These are phyloP conservation scores for Jackrogersella minutella DNA, from an alignment of 495 filamentous ascomycete genomes.

Conservation along the genomic window DNA sequence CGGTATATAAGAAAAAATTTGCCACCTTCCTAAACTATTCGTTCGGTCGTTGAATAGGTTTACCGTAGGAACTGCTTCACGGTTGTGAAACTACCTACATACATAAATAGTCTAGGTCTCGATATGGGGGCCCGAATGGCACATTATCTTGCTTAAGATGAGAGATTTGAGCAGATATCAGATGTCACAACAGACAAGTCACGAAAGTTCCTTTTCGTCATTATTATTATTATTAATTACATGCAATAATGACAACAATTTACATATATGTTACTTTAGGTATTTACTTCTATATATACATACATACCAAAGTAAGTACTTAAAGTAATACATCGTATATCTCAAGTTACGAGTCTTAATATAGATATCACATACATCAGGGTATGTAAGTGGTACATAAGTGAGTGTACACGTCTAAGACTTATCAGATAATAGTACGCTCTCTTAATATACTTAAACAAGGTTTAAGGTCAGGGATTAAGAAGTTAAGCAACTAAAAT, in stretches of 20 bases:
- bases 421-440: conserved; percentile 8
- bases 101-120: conserved; percentile 10
- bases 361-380: conserved; percentile 2
- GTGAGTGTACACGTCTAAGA: conserved; percentile 4
- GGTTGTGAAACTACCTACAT: conserved; percentile 13
- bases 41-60: conserved; percentile 36
- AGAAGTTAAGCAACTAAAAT: conserved; percentile 19
- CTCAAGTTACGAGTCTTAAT: background rate
- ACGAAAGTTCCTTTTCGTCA: conserved; percentile 9
- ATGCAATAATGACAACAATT: background rate
- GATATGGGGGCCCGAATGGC: conserved; percentile 29
- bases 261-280: background rate
- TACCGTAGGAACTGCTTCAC: conserved; percentile 28
- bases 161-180: conserved; percentile 35
- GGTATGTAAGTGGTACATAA: background rate
- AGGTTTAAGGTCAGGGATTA: conserved; percentile 27
- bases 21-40: conserved; percentile 37
- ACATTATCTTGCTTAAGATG: conserved; percentile 34
- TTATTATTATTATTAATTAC: conserved; percentile 1
- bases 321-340: conserved; percentile 2
- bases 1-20: conserved; percentile 24
- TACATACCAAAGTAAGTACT: background rate
- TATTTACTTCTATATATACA: background rate
- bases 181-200: conserved; percentile 27
- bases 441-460: conserved; percentile 11